Percentiles rank a stretch among this genome's conserved stretches.
Evolutionary conservation across 805 yeast genomes (phyloP).

Genomic region (Peterozyma toletana): DNA sequence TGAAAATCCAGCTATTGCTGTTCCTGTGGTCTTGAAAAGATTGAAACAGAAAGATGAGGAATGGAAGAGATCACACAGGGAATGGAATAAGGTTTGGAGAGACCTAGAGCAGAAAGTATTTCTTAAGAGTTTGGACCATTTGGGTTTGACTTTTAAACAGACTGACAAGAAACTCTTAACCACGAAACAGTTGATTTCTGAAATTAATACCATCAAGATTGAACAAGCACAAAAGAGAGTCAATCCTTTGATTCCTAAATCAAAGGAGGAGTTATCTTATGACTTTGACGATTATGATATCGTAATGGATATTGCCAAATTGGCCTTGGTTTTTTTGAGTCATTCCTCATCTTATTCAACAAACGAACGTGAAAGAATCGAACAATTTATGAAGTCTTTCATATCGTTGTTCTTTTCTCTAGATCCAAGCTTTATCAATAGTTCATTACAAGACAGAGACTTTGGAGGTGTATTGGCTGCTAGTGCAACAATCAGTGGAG

Average conservation of each 20-base stretch:
- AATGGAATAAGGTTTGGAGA: conserved; percentile 99
- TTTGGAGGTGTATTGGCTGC: conserved; percentile 1
- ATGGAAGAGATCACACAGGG: conserved; percentile 97
- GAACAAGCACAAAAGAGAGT: conserved; percentile 85
- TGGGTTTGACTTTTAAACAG: conserved; percentile 94
- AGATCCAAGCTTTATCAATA: conserved; percentile 40
- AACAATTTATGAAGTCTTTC: conserved; percentile 63
- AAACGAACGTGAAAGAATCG: conserved; percentile 72
- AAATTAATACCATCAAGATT: conserved; percentile 84
- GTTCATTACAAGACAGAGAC: conserved; percentile 25
- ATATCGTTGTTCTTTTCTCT: conserved; percentile 65
- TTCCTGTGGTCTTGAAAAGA: conserved; percentile 86
- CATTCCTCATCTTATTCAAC: conserved; percentile 70
- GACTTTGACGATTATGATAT: conserved; percentile 59
- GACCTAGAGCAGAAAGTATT: conserved; percentile 95
- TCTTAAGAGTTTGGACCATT: conserved; percentile 88
- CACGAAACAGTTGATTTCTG: conserved; percentile 83
- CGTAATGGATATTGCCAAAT: conserved; percentile 63
- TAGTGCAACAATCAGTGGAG: conserved; percentile 14
- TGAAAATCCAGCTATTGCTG: conserved; percentile 91
- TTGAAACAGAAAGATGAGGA: conserved; percentile 97
- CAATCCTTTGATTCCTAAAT: conserved; percentile 80
- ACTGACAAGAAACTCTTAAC: conserved; percentile 90
- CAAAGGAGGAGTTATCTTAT: conserved; percentile 62
- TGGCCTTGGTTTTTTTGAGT: conserved; percentile 60